These are phyloP conservation scores for Clausena lansium DNA, from an alignment of 345 rosid species.

Conservation along the genomic window DNA sequence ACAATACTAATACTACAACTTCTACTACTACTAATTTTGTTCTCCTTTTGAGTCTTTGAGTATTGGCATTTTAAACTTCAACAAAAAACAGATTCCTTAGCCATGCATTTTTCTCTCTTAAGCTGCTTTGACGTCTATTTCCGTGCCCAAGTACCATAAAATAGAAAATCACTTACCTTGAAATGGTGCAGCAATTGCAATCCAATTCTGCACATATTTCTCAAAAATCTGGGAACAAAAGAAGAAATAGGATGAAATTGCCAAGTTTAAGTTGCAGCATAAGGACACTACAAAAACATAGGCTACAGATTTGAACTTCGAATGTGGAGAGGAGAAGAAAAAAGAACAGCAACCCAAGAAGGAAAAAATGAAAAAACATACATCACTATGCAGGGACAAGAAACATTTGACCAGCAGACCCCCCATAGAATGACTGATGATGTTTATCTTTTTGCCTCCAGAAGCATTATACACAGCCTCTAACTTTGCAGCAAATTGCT, in stretches of 20 bases:
- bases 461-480: conserved; percentile 70
- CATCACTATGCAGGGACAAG: conserved; percentile 78
- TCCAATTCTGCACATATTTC: conserved; percentile 92
- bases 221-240: conserved; percentile 58
- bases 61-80: neutral
- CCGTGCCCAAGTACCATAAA: neutral
- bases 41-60: too few relatives aligned
- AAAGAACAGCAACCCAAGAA: neutral
- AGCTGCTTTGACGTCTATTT: neutral
- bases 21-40: too few relatives aligned
- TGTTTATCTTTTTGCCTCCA: conserved; percentile 84
- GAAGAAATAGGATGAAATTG: neutral
- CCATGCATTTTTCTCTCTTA: neutral
- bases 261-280: neutral
- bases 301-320: neutral
- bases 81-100: neutral
- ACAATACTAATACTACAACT: too few relatives aligned
- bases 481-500: conserved; percentile 59
- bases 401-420: conserved; percentile 93
- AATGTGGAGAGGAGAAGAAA: neutral
- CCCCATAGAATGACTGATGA: conserved; percentile 96
- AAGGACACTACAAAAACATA: neutral
- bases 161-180: conserved; percentile 47
- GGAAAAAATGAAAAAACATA: conserved; percentile 25
- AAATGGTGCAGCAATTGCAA: conserved; percentile 95